phyloP scores from a whole-genome alignment of 2,329 filamentous ascomycete genomes.

The Fusarium sororula region DNA sequence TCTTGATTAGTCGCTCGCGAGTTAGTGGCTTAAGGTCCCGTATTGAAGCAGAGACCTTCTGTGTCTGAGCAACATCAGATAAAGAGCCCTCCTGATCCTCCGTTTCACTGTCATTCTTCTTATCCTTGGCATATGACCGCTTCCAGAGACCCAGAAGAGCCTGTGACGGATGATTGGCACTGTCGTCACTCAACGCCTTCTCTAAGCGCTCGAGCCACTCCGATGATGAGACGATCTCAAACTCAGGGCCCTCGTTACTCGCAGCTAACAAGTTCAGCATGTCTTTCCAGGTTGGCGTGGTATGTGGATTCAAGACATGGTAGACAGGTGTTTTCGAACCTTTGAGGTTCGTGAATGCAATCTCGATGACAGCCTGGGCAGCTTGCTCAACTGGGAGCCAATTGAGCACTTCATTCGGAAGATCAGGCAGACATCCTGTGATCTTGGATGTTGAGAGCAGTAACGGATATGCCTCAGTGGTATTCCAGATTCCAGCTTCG shows the following conservation, averaged over 20 bases:
- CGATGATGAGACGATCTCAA: conserved; percentile 3
- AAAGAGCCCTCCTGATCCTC: not conserved
- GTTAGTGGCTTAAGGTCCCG: conserved; percentile 14
- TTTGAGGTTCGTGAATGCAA: conserved; percentile 17
- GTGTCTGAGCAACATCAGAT: conserved; percentile 21
- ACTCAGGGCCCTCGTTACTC: not conserved
- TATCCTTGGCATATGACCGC: not conserved
- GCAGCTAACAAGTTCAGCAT: conserved; percentile 35
- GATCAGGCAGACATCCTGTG: conserved; percentile 46
- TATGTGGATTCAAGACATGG: conserved; percentile 39
- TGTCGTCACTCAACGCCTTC: not conserved
- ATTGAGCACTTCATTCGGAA: conserved; percentile 49
- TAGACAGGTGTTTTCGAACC: conserved; percentile 9
- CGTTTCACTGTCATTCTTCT: accelerated
- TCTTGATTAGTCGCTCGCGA: conserved; percentile 24
- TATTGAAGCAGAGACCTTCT: conserved; percentile 17
- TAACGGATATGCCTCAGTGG: conserved; percentile 61
- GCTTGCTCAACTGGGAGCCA: conserved; percentile 59
- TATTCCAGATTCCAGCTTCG: conserved; percentile 59
- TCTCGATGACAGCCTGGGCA: conserved; percentile 52
- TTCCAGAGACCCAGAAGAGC: conserved; percentile 39
- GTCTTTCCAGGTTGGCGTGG: conserved; percentile 23
- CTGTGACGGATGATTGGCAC: conserved; percentile 30
- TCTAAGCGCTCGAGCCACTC: conserved; percentile 35
- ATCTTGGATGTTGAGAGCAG: conserved; percentile 58